Evolutionary conservation across 345 rosid genomes (phyloP).

Genomic region (Pistacia vera): DNA sequence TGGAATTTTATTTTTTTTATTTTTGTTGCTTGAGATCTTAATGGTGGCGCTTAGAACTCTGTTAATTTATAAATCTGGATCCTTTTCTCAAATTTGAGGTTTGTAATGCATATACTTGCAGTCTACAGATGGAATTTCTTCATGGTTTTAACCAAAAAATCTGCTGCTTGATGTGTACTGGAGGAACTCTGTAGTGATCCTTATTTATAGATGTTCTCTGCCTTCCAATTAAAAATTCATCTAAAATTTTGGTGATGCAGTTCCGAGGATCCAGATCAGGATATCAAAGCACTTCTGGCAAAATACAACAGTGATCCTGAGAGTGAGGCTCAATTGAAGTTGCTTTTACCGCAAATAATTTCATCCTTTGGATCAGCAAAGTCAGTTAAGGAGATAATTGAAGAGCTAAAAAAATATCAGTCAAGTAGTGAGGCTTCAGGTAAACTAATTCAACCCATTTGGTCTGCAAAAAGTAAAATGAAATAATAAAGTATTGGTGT

Average conservation of each 20-base stretch:
- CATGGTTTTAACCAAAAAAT: neutral
- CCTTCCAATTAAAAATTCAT: neutral
- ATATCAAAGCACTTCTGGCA: conserved; percentile 54
- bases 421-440: conserved; percentile 65
- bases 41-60: neutral
- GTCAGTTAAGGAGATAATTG: conserved; percentile 62
- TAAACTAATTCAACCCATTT: conserved; percentile 24
- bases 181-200: neutral
- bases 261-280: conserved; percentile 68
- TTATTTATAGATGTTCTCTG: neutral
- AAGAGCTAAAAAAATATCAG: conserved; percentile 69
- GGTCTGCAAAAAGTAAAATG: neutral
- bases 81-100: conserved; percentile 2
- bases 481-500: neutral
- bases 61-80: neutral
- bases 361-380: conserved; percentile 63
- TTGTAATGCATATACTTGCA: conserved; percentile 4
- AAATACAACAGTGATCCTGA: conserved; percentile 58
- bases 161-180: neutral
- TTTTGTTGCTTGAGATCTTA: conserved; percentile 8
- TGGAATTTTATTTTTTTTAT: neutral
- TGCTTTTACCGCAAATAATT: conserved; percentile 68
- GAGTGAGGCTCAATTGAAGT: conserved; percentile 60
- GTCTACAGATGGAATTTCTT: neutral
- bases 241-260: conserved; percentile 36